A percentile compares a stretch with the other conserved stretches of the same genome.
Conservation (phyloP, 768 basidiomycete species). For the Collybiopsis luxurians region DNA sequence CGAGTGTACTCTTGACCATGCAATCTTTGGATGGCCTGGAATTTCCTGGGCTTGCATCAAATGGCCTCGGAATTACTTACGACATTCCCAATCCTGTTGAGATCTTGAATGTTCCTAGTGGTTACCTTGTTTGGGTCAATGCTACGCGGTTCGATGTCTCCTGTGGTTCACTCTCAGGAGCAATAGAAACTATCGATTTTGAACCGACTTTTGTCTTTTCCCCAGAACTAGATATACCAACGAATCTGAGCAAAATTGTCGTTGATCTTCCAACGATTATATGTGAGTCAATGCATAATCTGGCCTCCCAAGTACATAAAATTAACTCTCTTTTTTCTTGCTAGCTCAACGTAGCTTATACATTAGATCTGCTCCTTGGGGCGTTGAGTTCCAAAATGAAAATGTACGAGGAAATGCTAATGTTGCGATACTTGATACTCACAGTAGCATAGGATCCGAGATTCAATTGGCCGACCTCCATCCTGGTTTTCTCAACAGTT, state of each 20-base stretch:
- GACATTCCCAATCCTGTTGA: not conserved
- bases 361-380: not conserved
- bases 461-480: not conserved
- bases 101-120: not conserved
- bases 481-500: conserved; percentile 3
- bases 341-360: not conserved
- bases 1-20: conserved; percentile 3
- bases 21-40: not conserved
- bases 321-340: not conserved
- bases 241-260: not conserved
- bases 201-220: not conserved
- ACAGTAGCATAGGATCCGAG: not conserved
- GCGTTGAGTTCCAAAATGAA: not conserved
- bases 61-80: not conserved
- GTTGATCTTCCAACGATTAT: not conserved
- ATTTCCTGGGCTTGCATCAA: conserved; percentile 2
- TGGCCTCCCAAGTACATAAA: not conserved
- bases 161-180: conserved; percentile 2
- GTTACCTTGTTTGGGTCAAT: not conserved
- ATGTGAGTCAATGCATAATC: not conserved
- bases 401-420: not conserved
- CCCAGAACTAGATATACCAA: not conserved
- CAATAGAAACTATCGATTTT: not conserved
- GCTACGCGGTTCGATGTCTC: conserved; percentile 1
- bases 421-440: too few species aligned